Evolutionary conservation across 2,329 filamentous ascomycete genomes (phyloP).

Genomic region (Aspergillus sp.): DNA sequence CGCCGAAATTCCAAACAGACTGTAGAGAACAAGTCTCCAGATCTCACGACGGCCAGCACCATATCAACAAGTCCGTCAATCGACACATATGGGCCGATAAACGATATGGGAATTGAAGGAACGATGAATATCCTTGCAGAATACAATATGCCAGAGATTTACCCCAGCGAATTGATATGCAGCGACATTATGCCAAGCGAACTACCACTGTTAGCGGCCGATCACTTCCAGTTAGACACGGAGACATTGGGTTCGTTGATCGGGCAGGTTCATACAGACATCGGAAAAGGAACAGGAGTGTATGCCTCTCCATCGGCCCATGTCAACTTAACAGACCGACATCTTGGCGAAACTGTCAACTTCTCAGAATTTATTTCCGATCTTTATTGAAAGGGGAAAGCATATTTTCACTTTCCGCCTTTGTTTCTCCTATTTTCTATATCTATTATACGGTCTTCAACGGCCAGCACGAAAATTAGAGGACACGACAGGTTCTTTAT

Average conservation of each 20-base stretch:
- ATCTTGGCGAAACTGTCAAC: conserved; percentile 19
- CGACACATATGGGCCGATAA: conserved; percentile 5
- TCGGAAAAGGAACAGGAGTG: conserved; percentile 1
- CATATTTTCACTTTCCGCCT: background rate
- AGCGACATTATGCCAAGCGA: background rate
- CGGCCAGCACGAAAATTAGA: background rate
- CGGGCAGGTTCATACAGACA: conserved; percentile 19
- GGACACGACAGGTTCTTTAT: too few relatives aligned
- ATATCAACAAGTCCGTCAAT: conserved; percentile 14
- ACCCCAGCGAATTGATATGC: background rate
- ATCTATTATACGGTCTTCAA: background rate
- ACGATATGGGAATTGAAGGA: background rate
- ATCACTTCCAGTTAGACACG: conserved; percentile 17
- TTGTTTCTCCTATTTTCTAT: background rate
- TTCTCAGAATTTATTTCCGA: conserved; percentile 24
- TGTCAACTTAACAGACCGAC: conserved; percentile 8
- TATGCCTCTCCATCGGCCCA: conserved; percentile 6
- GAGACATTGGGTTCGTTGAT: conserved; percentile 20
- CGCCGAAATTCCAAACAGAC: conserved; percentile 21
- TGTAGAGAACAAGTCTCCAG: conserved; percentile 6
- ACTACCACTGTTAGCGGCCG: background rate
- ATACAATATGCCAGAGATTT: background rate
- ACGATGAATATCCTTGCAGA: background rate
- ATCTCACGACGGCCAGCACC: conserved; percentile 9
- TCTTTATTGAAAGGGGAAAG: conserved; percentile 13